Conservation (phyloP, 2,329 filamentous ascomycete species). For the Pyrenochaeta sp. region DNA sequence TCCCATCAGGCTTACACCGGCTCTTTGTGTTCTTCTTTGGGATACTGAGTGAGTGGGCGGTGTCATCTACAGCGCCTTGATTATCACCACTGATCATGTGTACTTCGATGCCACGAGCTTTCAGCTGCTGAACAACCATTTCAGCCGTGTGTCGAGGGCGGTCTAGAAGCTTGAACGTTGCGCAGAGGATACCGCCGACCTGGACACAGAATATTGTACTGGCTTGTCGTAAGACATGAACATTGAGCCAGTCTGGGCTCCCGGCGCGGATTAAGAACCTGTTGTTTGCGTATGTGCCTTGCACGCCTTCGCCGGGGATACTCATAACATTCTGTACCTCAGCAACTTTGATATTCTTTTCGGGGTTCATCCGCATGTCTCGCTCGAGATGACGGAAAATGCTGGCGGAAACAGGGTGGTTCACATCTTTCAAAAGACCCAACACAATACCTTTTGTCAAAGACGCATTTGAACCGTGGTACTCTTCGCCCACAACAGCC, state of each 20-base stretch:
- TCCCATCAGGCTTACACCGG: constrained; percentile 62
- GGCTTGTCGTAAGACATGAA: constrained; percentile 39
- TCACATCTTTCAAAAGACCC: constrained; percentile 55
- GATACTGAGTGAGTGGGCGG: constrained; percentile 55
- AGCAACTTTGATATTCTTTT: constrained; percentile 9
- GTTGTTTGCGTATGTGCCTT: constrained; percentile 43
- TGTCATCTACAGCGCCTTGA: constrained; percentile 55
- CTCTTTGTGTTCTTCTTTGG: constrained; percentile 51
- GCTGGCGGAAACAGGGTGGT: constrained; percentile 63
- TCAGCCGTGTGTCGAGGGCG: constrained; percentile 60
- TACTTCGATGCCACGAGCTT: constrained; percentile 57
- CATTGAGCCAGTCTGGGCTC: constrained; percentile 58
- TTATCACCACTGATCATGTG: constrained; percentile 68
- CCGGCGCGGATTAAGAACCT: constrained; percentile 52
- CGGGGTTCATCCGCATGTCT: constrained; percentile 5
- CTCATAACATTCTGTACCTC: constrained; percentile 41
- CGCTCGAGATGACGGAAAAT: constrained; percentile 39
- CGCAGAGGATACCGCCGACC: constrained; percentile 46
- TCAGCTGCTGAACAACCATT: constrained; percentile 61
- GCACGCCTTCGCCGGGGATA: constrained; percentile 55
- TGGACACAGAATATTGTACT: constrained; percentile 47
- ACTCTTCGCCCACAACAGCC: constrained; percentile 42
- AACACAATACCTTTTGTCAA: constrained; percentile 40
- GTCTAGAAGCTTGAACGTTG: constrained; percentile 62
- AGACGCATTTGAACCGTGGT: constrained; percentile 14